Evolutionary conservation across 768 basidiomycete genomes (phyloP).

Genomic region (Boletellus ananas): DNA sequence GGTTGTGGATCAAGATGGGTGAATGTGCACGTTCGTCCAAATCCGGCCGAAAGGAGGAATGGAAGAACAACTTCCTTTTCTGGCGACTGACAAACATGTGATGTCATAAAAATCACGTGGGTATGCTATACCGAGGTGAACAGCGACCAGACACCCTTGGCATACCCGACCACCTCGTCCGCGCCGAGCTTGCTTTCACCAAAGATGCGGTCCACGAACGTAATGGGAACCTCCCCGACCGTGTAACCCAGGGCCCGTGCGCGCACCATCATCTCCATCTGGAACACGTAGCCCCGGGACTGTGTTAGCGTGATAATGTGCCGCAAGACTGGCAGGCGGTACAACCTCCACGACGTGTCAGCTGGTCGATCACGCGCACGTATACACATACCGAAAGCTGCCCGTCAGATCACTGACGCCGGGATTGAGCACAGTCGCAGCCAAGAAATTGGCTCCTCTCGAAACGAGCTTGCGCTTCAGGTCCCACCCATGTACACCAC

Average conservation of each 20-base stretch:
- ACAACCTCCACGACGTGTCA: constrained; percentile 47
- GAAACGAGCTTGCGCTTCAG: constrained; percentile 85
- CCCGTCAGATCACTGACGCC: constrained; percentile 91
- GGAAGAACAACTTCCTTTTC: constrained; percentile 6
- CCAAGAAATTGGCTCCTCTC: constrained; percentile 86
- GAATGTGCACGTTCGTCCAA: not conserved
- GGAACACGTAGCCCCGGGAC: constrained; percentile 92
- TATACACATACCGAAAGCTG: constrained; percentile 68
- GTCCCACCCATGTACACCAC: constrained; percentile 93
- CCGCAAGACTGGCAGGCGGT: constrained; percentile 68
- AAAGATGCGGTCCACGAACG: constrained; percentile 91
- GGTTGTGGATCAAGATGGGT: constrained; percentile 11
- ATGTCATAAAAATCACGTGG: constrained; percentile 16
- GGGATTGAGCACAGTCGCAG: constrained; percentile 78
- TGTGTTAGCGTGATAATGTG: constrained; percentile 82
- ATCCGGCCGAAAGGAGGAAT: not conserved
- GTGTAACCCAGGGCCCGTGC: constrained; percentile 80
- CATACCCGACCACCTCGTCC: constrained; percentile 83
- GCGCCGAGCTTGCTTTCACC: constrained; percentile 91
- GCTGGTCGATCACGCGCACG: not conserved
- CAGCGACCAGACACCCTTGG: constrained; percentile 78
- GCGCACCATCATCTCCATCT: constrained; percentile 98
- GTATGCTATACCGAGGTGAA: constrained; percentile 62
- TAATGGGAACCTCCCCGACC: constrained; percentile 90
- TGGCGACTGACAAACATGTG: constrained; percentile 19